Percentiles rank a stretch among this genome's conserved stretches.
Evolutionary conservation across 768 basidiomycete species (phyloP).

Genomic region (Rhodosporidiobolus sp.): DNA sequence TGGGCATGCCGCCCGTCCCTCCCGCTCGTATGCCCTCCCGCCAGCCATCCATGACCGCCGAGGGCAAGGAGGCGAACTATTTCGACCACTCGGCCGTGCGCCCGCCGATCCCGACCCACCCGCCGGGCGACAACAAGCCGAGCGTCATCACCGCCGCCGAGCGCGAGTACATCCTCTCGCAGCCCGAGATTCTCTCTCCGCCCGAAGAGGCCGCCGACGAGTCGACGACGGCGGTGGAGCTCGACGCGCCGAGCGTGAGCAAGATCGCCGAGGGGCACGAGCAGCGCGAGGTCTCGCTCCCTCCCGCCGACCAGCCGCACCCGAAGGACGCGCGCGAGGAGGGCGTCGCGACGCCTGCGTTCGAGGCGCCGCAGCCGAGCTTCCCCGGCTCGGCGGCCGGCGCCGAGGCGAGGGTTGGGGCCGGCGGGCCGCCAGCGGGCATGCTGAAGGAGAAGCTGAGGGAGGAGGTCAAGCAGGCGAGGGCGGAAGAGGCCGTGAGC

Average conservation of each 20-base stretch:
- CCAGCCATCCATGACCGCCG: background rate
- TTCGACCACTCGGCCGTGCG: too few relatives aligned
- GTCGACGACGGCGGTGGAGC: slow-evolving; percentile 7
- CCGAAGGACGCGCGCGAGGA: background rate
- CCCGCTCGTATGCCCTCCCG: background rate
- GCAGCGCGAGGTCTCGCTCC: background rate
- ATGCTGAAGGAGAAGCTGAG: background rate
- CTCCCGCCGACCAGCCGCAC: background rate
- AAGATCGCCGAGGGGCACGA: slow-evolving; percentile 14
- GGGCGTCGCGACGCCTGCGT: background rate
- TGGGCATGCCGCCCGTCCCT: too few relatives aligned
- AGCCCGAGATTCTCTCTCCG: slow-evolving; percentile 25
- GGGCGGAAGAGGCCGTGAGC: background rate
- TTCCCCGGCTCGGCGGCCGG: background rate
- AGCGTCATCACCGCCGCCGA: slow-evolving; percentile 26
- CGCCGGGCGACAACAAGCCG: background rate
- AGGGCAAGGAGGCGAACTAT: background rate
- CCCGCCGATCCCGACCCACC: slow-evolving; percentile 27
- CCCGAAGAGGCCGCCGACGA: slow-evolving; percentile 31
- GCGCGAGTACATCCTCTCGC: slow-evolving; percentile 7
- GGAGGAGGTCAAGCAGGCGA: too few relatives aligned
- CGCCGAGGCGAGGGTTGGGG: background rate
- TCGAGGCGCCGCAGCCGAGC: background rate
- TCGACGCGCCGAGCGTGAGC: slow-evolving; percentile 3
- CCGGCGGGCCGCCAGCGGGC: background rate